These are phyloP conservation scores for Lipomyces starkeyi DNA, from an alignment of 805 yeast genomes.

Conservation along the genomic window DNA sequence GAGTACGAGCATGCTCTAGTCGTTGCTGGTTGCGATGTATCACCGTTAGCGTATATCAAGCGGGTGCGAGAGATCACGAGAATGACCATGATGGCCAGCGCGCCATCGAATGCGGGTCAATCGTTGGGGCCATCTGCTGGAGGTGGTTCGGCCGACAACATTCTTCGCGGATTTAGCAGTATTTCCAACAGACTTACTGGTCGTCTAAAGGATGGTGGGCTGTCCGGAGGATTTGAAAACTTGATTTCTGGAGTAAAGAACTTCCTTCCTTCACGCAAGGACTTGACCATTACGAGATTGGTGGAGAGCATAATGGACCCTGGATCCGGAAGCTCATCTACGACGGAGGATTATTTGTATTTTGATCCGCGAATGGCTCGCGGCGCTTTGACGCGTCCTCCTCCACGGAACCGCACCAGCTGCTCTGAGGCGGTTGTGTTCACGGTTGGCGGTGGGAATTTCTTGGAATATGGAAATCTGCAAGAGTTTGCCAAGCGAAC, in stretches of 20 bases:
- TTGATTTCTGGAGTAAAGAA: conserved; percentile 86
- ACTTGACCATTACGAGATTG: conserved; percentile 85
- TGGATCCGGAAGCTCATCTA: conserved; percentile 44
- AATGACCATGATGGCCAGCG: conserved; percentile 48
- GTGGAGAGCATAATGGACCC: conserved; percentile 95
- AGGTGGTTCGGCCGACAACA: conserved; percentile 43
- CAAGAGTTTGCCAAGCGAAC: conserved; percentile 50
- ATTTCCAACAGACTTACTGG: conserved; percentile 73
- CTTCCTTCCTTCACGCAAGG: conserved; percentile 83
- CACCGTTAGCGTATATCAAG: conserved; percentile 73
- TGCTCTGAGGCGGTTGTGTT: conserved; percentile 75
- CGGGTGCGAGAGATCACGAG: conserved; percentile 80
- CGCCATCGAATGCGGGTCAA: conserved; percentile 44
- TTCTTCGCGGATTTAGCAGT: conserved; percentile 64
- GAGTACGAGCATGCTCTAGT: conserved; percentile 70
- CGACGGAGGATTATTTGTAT: conserved; percentile 88
- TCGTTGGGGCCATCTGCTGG: conserved; percentile 37
- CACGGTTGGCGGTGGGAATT: conserved; percentile 96
- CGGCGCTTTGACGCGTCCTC: conserved; percentile 89
- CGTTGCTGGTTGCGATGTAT: conserved; percentile 60
- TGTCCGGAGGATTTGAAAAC: conserved; percentile 89
- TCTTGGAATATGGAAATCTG: conserved; percentile 89
- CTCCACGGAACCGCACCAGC: conserved; percentile 58
- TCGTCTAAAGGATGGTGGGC: conserved; percentile 79
- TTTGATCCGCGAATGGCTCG: conserved; percentile 86